phyloP scores from a whole-genome alignment of 371 early-diverging fungal species.

The Lichtheimia ornata region DNA sequence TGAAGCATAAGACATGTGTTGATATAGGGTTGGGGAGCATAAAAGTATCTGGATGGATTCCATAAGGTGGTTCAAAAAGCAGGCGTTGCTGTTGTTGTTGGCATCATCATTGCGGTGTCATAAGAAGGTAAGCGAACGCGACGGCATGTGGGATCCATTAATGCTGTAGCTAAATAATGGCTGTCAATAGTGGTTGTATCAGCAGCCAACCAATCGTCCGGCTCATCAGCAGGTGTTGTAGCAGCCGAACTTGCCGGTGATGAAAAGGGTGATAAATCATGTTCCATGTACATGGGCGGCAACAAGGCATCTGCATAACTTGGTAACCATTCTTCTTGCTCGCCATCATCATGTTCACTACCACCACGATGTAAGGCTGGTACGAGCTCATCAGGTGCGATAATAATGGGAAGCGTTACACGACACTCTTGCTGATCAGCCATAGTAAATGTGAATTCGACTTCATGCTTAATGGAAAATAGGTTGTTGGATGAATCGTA shows the following conservation, averaged over 20 bases:
- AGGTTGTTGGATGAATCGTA: constrained; percentile 29
- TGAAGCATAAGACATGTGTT: no score
- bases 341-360: not conserved
- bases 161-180: not conserved
- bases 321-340: constrained; percentile 5
- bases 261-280: not conserved
- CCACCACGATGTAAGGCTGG: not conserved
- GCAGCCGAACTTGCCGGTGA: not conserved
- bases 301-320: constrained; percentile 17
- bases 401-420: constrained; percentile 32
- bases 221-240: constrained; percentile 9
- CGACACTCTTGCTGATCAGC: constrained; percentile 27
- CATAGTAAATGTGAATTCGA: constrained; percentile 34
- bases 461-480: constrained; percentile 35
- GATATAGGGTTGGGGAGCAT: no score
- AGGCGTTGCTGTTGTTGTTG: not conserved
- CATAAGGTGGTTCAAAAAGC: no score
- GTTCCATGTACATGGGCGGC: constrained; percentile 10
- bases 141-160: no score
- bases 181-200: not conserved
- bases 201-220: constrained; percentile 12
- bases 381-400: constrained; percentile 12
- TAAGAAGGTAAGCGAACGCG: not conserved
- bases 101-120: not conserved
- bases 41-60: no score